Evolutionary conservation across 2,329 filamentous ascomycete species (phyloP).

Genomic region (Zalaria sp.): DNA sequence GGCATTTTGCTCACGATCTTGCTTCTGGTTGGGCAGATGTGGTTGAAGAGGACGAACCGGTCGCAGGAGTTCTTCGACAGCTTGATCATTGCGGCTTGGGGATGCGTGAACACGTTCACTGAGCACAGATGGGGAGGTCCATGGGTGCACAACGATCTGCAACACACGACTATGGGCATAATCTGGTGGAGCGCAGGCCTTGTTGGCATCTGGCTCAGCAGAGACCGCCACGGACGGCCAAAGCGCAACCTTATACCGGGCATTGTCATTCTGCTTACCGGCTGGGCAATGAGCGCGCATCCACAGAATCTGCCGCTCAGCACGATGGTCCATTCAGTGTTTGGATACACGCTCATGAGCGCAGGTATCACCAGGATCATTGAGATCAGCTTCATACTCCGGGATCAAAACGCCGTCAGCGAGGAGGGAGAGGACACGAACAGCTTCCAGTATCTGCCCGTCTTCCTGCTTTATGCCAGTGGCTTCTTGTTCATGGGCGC

Average conservation of each 20-base stretch:
- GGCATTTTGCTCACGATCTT: constrained; percentile 77
- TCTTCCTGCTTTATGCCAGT: constrained; percentile 63
- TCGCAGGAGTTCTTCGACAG: constrained; percentile 98
- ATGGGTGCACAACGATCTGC: constrained; percentile 89
- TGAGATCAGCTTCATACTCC: constrained; percentile 78
- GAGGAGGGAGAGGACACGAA: constrained; percentile 16
- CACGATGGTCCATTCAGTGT: constrained; percentile 74
- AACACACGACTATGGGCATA: constrained; percentile 99
- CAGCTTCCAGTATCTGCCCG: constrained; percentile 35
- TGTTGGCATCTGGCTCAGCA: constrained; percentile 82
- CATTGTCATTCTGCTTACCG: constrained; percentile 81
- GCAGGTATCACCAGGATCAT: constrained; percentile 74
- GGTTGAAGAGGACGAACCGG: constrained; percentile 67
- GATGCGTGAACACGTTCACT: constrained; percentile 94
- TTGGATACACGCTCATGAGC: constrained; percentile 91
- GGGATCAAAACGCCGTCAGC: constrained; percentile 42
- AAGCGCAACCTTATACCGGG: constrained; percentile 88
- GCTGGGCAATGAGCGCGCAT: constrained; percentile 90
- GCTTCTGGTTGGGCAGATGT: constrained; percentile 75
- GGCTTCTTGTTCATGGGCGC: constrained; percentile 97
- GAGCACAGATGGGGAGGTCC: constrained; percentile 84
- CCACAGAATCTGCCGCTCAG: constrained; percentile 74
- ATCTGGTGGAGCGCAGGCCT: constrained; percentile 96
- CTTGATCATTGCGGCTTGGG: constrained; percentile 81
- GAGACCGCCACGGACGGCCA: constrained; percentile 66